These are phyloP conservation scores for Dictyostelium purpureum DNA, from an alignment of 78 protist genomes.

Conservation along the genomic window DNA sequence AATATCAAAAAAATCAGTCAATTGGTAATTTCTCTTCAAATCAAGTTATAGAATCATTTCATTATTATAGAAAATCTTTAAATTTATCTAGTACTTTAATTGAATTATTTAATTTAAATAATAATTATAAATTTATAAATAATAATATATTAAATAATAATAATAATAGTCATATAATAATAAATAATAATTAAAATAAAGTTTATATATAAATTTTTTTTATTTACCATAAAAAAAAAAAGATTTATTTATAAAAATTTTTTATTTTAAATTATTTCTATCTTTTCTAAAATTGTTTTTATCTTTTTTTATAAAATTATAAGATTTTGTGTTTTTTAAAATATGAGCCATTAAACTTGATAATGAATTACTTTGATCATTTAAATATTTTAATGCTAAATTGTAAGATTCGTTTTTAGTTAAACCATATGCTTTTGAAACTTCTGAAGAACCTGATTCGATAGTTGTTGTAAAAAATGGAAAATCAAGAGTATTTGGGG, in stretches of 20 bases:
- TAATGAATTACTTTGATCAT: neutral
- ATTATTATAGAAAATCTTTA: constrained; percentile 22
- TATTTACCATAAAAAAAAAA: neutral
- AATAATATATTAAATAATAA: neutral
- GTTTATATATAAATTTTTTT: neutral
- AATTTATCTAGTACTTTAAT: constrained; percentile 47
- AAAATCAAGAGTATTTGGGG: neutral
- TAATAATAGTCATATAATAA: neutral
- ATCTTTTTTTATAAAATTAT: neutral
- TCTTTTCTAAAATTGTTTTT: neutral
- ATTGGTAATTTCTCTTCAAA: constrained; percentile 78
- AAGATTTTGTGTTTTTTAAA: neutral
- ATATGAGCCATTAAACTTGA: neutral
- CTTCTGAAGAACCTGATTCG: neutral
- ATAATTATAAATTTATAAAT: neutral
- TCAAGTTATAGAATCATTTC: constrained; percentile 75
- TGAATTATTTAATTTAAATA: neutral
- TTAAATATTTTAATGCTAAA: neutral
- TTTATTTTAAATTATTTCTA: neutral
- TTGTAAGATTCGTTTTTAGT: constrained; percentile 13
- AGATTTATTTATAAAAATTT: too few relatives aligned
- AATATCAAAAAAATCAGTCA: neutral
- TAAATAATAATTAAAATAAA: neutral
- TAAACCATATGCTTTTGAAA: neutral
- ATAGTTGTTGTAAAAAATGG: constrained; percentile 3